Evolutionary conservation across 2,329 filamentous ascomycete species (phyloP).

Genomic region (Penicillium capsulatum): DNA sequence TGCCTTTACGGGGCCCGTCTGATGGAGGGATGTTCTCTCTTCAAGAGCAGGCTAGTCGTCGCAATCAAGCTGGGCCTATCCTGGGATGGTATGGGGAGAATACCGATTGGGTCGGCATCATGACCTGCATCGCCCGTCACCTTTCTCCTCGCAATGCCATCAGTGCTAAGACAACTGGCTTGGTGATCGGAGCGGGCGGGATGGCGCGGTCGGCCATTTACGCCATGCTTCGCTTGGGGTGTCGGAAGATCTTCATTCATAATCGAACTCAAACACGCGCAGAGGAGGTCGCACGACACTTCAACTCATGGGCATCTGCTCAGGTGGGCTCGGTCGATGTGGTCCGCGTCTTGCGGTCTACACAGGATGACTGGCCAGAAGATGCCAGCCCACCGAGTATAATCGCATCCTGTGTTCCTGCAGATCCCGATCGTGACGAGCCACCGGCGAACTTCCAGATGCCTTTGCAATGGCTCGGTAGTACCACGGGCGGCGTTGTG

Average conservation of each 20-base stretch:
- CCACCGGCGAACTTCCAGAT: slow-evolving; percentile 67
- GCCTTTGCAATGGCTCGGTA: slow-evolving; percentile 65
- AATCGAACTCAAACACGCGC: slow-evolving; percentile 68
- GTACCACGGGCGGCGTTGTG: slow-evolving; percentile 69
- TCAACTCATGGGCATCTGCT: slow-evolving; percentile 51
- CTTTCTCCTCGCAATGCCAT: slow-evolving; percentile 51
- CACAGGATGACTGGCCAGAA: slow-evolving; percentile 61
- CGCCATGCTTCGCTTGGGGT: slow-evolving; percentile 71
- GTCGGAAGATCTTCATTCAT: slow-evolving; percentile 69
- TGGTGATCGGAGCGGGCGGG: slow-evolving; percentile 60
- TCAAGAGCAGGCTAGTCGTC: slow-evolving; percentile 39
- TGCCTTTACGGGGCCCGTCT: slow-evolving; percentile 38
- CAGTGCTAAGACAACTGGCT: slow-evolving; percentile 48
- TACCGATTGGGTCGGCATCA: slow-evolving; percentile 44
- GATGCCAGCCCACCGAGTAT: slow-evolving; percentile 64
- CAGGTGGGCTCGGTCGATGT: slow-evolving; percentile 36
- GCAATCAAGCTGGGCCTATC: slow-evolving; percentile 41
- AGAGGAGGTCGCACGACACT: slow-evolving; percentile 63
- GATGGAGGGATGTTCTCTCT: slow-evolving; percentile 37
- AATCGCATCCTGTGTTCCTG: slow-evolving; percentile 71
- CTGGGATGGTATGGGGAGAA: slow-evolving; percentile 45
- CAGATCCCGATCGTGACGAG: slow-evolving; percentile 60
- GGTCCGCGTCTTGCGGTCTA: slow-evolving; percentile 54
- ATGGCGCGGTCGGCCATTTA: slow-evolving; percentile 78
- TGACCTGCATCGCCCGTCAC: slow-evolving; percentile 41